phyloP scores from a whole-genome alignment of 208 protist species.

The Leishmania tropica region DNA sequence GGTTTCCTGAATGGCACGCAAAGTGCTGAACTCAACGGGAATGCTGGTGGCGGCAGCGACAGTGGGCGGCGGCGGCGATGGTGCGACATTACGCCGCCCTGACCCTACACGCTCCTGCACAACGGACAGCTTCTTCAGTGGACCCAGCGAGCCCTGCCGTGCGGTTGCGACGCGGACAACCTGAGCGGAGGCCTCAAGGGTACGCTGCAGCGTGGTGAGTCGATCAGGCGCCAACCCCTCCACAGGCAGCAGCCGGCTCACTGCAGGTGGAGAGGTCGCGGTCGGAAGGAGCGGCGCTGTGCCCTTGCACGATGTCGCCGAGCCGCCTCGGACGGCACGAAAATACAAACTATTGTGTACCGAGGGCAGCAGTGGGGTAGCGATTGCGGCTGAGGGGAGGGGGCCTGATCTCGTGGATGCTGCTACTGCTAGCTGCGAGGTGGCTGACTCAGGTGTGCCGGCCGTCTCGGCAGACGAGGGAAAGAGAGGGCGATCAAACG shows the following conservation, averaged over 20 bases:
- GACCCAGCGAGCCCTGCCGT: not conserved
- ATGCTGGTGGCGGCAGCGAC: not conserved
- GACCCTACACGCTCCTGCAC: not conserved
- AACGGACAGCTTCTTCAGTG: not conserved
- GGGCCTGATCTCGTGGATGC: not conserved
- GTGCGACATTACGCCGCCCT: not conserved
- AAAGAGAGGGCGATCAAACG: constrained; percentile 22
- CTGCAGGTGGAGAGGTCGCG: not conserved
- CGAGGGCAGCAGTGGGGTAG: not conserved
- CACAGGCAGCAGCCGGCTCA: constrained; percentile 2
- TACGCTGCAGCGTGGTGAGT: constrained; percentile 15
- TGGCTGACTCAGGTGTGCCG: not conserved
- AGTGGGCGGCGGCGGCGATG: not conserved
- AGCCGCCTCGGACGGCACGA: constrained; percentile 8
- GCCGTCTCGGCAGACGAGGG: not conserved
- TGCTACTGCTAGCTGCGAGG: not conserved
- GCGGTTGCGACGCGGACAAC: constrained; percentile 10
- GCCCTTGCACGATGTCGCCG: not conserved
- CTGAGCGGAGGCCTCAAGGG: constrained; percentile 18
- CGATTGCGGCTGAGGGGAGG: not conserved
- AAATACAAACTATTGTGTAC: constrained; percentile 29
- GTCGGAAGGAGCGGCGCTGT: not conserved
- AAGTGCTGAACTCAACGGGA: constrained; percentile 7
- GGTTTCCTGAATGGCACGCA: constrained; percentile 33
- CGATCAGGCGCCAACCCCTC: constrained; percentile 10